A percentile compares a stretch with the other conserved stretches of the same genome.
Evolutionary conservation across 2,329 filamentous ascomycete species (phyloP).

Genomic region (Xylariaceae sp.): DNA sequence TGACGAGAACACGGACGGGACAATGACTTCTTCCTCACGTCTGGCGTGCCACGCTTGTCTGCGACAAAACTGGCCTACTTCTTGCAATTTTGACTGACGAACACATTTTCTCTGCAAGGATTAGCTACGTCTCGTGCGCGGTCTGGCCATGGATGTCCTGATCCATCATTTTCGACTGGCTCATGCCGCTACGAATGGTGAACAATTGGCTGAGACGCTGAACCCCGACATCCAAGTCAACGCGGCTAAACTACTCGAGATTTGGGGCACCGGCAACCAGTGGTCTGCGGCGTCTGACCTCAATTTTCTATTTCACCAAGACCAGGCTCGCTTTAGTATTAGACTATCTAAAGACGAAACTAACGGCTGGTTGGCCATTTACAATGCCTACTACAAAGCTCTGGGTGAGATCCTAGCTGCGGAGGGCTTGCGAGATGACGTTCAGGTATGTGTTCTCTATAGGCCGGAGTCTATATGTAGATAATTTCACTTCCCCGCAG

Average conservation of each 20-base stretch:
- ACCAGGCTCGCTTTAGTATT: slow-evolving; percentile 45
- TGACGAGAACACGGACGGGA: slow-evolving; percentile 2
- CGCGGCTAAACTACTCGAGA: slow-evolving; percentile 60
- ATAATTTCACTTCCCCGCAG: neutral
- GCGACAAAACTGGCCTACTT: neutral
- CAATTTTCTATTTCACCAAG: slow-evolving; percentile 64
- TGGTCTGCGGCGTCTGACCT: slow-evolving; percentile 64
- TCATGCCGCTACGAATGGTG: slow-evolving; percentile 60
- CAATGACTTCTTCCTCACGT: neutral
- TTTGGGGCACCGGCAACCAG: slow-evolving; percentile 66
- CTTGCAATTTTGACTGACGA: neutral
- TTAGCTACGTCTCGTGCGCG: neutral
- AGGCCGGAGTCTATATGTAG: neutral
- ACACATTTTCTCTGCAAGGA: too few relatives aligned
- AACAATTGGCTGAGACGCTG: slow-evolving; percentile 67
- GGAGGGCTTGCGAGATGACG: slow-evolving; percentile 44
- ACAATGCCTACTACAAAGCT: slow-evolving; percentile 77
- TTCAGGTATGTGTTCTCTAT: slow-evolving; percentile 27
- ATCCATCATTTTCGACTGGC: slow-evolving; percentile 70
- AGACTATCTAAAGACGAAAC: slow-evolving; percentile 62
- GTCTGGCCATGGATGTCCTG: slow-evolving; percentile 56
- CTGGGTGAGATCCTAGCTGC: slow-evolving; percentile 65
- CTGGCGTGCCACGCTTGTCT: neutral
- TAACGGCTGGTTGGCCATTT: slow-evolving; percentile 82
- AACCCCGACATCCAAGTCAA: slow-evolving; percentile 63